A percentile compares a stretch with the other conserved stretches of the same genome.
These are phyloP conservation scores for Dothidotthia symphoricarpi DNA, from an alignment of 2,329 filamentous ascomycete genomes.

Conservation along the genomic window DNA sequence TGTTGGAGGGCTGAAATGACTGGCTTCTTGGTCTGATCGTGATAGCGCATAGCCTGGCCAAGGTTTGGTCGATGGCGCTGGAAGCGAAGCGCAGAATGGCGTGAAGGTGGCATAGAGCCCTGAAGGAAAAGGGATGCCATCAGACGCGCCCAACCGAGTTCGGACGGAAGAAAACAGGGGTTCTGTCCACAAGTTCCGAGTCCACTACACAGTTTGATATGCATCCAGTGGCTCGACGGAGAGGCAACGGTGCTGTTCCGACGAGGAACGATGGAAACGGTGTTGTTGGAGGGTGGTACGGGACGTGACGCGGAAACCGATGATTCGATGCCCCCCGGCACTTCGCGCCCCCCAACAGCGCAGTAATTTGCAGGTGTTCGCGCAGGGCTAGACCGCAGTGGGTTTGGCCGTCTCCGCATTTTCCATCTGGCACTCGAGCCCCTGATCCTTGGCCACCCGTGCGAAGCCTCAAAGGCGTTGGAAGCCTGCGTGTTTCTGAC, in stretches of 20 bases:
- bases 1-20: conserved; percentile 18
- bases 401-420: conserved; percentile 44
- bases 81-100: conserved; percentile 39
- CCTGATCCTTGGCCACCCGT: conserved; percentile 42
- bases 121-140: conserved; percentile 23
- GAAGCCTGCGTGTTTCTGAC: conserved; percentile 34
- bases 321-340: conserved; percentile 36
- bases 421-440: conserved; percentile 41
- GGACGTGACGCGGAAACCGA: conserved; percentile 27
- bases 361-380: conserved; percentile 43
- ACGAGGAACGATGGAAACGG: conserved; percentile 23
- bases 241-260: conserved; percentile 19
- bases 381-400: conserved; percentile 39
- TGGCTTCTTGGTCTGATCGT: conserved; percentile 17
- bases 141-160: conserved; percentile 29
- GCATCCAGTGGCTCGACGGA: conserved; percentile 19
- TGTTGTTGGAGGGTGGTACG: conserved; percentile 26
- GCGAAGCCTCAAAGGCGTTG: conserved; percentile 44
- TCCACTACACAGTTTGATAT: conserved; percentile 12
- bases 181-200: conserved; percentile 19
- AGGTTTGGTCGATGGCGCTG: conserved; percentile 32
- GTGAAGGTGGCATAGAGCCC: conserved; percentile 35
- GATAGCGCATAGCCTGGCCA: conserved; percentile 22
- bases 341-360: conserved; percentile 37
- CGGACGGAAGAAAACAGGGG: conserved; percentile 29